Percentiles rank a stretch among this genome's conserved stretches.
phyloP scores from a whole-genome alignment of 2,329 filamentous ascomycete species.

The Exophiala sp. region DNA sequence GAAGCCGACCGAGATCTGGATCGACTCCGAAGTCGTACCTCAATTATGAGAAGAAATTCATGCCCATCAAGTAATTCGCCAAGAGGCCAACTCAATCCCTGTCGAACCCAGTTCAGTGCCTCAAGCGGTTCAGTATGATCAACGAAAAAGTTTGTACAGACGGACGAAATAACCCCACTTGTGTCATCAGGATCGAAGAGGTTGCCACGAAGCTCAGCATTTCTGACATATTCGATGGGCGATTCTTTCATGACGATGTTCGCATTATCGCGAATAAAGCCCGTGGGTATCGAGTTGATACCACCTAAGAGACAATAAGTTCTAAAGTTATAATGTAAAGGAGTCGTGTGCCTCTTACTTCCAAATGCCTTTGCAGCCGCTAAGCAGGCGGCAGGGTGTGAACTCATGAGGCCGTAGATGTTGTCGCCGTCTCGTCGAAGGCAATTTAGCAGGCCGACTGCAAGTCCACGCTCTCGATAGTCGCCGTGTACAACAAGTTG shows the following conservation, averaged over 20 bases:
- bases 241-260: conserved; percentile 13
- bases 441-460: conserved; percentile 25
- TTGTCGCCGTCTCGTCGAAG: conserved; percentile 8
- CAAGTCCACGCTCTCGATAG: conserved; percentile 36
- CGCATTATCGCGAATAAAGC: conserved; percentile 20
- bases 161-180: conserved; percentile 16
- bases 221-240: conserved; percentile 6
- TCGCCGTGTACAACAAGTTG: conserved; percentile 37
- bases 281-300: conserved; percentile 8
- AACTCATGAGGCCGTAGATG: conserved; percentile 18
- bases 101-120: conserved; percentile 10
- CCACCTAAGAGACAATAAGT: conserved; percentile 5
- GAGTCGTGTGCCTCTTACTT: conserved; percentile 6
- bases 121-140: conserved; percentile 23
- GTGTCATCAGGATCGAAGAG: conserved; percentile 17
- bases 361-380: conserved; percentile 18
- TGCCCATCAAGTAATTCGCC: conserved; percentile 23
- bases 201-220: conserved; percentile 18
- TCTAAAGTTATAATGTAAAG: background rate
- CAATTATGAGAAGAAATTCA: conserved; percentile 21
- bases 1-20: no score
- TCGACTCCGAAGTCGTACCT: background rate
- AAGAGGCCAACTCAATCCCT: conserved; percentile 21
- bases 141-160: conserved; percentile 20
- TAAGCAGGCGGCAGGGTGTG: conserved; percentile 14